phyloP scores from a whole-genome alignment of 441 rosid genomes.

The Metrosideros polymorpha region DNA sequence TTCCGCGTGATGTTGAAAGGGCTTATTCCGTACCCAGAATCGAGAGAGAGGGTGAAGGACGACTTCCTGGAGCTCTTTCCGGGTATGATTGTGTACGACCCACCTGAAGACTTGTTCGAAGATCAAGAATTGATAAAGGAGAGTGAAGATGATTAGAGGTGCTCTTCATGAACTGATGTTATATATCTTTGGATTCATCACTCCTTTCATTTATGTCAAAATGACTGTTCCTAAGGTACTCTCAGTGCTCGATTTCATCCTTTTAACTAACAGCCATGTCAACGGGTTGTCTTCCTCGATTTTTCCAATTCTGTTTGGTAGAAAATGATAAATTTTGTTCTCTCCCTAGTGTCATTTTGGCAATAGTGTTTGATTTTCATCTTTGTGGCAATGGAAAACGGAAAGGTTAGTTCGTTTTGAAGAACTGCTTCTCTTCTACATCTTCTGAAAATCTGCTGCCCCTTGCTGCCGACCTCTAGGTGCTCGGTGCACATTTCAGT shows the following conservation, averaged over 20 bases:
- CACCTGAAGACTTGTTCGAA: conserved; percentile 71
- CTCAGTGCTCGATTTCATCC: background rate
- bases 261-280: background rate
- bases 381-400: background rate
- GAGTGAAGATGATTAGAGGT: conserved; percentile 36
- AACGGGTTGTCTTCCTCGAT: background rate
- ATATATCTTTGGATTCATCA: background rate
- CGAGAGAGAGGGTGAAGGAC: conserved; percentile 72
- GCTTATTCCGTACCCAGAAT: conserved; percentile 63
- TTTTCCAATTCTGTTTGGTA: background rate
- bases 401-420: background rate
- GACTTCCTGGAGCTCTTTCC: conserved; percentile 92
- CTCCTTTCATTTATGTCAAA: background rate
- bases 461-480: background rate
- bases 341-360: background rate
- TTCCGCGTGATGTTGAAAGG: conserved; percentile 89
- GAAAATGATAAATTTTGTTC: background rate
- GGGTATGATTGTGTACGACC: conserved; percentile 74
- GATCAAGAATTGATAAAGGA: conserved; percentile 33
- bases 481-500: background rate
- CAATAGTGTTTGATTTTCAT: background rate
- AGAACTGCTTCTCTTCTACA: background rate
- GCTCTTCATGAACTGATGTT: background rate
- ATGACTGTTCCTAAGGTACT: background rate
- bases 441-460: background rate